Conservation (phyloP, 768 basidiomycete genomes). For the Panaeolus cyanescens region DNA sequence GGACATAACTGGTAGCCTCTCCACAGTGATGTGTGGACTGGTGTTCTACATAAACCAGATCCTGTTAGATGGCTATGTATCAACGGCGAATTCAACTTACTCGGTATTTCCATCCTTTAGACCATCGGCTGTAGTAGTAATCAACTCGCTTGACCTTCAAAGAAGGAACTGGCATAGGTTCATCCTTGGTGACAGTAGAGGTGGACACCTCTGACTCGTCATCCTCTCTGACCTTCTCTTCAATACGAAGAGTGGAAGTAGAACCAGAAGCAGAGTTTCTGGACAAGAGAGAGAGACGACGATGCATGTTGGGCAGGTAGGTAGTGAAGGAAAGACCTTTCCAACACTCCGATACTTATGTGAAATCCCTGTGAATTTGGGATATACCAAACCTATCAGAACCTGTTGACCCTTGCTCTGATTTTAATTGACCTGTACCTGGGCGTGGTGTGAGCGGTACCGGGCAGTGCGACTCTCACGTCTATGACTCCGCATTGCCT, state of each 20-base stretch:
- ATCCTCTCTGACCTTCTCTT: conserved; percentile 14
- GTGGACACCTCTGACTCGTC: conserved; percentile 39
- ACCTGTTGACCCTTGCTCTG: not conserved
- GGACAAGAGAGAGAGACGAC: conserved; percentile 26
- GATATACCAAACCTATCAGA: not conserved
- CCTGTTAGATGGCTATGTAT: not conserved
- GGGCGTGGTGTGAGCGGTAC: not conserved
- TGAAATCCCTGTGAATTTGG: not conserved
- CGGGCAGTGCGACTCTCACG: conserved; percentile 1
- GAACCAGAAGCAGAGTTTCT: conserved; percentile 20
- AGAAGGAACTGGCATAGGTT: conserved; percentile 41
- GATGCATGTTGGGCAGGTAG: conserved; percentile 18
- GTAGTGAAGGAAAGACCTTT: not conserved
- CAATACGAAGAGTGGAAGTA: conserved; percentile 9
- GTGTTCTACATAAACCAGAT: conserved; percentile 47
- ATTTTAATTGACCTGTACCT: too few relatives aligned
- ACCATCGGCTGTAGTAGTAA: conserved; percentile 59
- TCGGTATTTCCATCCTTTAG: conserved; percentile 57
- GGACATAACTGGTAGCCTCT: conserved; percentile 41
- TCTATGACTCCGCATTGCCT: not conserved
- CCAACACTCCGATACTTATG: not conserved
- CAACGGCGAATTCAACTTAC: conserved; percentile 25
- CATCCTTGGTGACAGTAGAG: conserved; percentile 35
- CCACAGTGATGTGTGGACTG: conserved; percentile 52
- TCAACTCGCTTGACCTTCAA: conserved; percentile 64